Percentiles rank a stretch among this genome's conserved stretches.
phyloP scores from a whole-genome alignment of 139 green algal species.

The Ettlia oleoabundans region DNA sequence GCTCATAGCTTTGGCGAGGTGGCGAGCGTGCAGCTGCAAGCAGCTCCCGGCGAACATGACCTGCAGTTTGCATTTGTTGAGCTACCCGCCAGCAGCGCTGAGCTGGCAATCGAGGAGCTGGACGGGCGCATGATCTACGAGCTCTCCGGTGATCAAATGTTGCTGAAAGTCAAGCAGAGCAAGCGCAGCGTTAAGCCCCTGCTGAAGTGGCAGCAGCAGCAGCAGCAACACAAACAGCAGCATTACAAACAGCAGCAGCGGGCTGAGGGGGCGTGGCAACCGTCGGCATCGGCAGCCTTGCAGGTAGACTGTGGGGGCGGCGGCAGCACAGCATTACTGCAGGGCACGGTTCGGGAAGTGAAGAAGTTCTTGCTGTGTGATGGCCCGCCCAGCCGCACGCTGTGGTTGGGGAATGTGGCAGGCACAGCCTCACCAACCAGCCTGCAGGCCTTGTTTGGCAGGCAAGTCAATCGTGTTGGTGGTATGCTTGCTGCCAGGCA shows the following conservation, averaged over 20 bases:
- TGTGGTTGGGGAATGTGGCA: constrained; percentile 9
- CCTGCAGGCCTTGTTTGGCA: neutral
- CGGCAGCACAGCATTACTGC: neutral
- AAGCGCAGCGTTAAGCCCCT: constrained; percentile 14
- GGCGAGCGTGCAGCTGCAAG: neutral
- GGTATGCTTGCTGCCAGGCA: no score
- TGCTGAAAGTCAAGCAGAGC: constrained; percentile 16
- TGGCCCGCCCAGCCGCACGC: constrained; percentile 4
- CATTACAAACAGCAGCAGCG: neutral
- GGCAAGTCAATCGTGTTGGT: neutral
- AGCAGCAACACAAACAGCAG: neutral
- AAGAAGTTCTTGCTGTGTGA: constrained; percentile 20
- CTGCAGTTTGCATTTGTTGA: constrained; percentile 11
- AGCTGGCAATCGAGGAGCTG: constrained; percentile 13
- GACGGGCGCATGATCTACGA: constrained; percentile 14
- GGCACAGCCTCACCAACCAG: neutral
- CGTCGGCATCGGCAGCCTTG: neutral
- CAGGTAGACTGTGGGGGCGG: neutral
- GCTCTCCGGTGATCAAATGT: neutral
- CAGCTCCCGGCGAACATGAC: neutral
- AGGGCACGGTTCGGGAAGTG: neutral
- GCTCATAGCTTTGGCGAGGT: constrained; percentile 27
- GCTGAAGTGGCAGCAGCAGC: neutral
- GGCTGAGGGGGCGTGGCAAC: neutral
- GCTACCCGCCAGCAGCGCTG: constrained; percentile 2